Evolutionary conservation across 2,329 filamentous ascomycete genomes (phyloP), one percentile per base, ranked within the genome.

Genomic region (Aspergillus glaucus): DNA sequence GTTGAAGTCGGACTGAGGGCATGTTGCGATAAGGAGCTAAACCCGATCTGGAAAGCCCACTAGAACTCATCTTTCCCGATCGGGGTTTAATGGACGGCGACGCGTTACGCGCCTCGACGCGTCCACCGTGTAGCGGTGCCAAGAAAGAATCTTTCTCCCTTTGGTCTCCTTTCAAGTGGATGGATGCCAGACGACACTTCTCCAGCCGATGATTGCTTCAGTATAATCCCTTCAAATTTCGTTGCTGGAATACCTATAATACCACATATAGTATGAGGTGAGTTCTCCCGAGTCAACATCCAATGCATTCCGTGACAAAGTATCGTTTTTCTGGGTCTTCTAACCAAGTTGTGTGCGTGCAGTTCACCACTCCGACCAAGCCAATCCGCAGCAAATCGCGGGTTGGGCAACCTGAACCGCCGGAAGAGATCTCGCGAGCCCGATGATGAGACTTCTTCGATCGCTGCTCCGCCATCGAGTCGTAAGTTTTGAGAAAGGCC

Each of bases 331-430:
- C 32, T 17, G 12, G 43, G 28, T 36, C 7, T 9, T 39, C 17
- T 40, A 22, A 40, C 47, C 44, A 28, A 50, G 17, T 22, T 34
- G 47, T 3, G 47, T 22, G 22, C 49, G 15, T 43, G 21, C 64
- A 94, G 88, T 76, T 94, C 89, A 68, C 90, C 91, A 66, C 79
- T 94, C 52, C 84, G 86, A 69, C 79, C 84, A 59, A 89, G 84
- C 72, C 86, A 87, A 77, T 83, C 85, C 52, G 91, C 90, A 56
- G 89, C 85, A 61, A 95, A 95, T 71, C 83, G 88, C 58, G 88
- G 88, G 46, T 67, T 79, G 49, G 70, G 71, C 15, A 72, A 71
- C 46, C 60, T 73, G 54, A 78, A 72, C 55, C 71, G 77, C 53
- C 76, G 81, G 52, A 87, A 87, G 69, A 79, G 84, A 60, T 75